A percentile compares a stretch with the other conserved stretches of the same genome.
Evolutionary conservation across 495 filamentous ascomycete genomes (phyloP).

Genomic region (Hyaloscypha bicolor): DNA sequence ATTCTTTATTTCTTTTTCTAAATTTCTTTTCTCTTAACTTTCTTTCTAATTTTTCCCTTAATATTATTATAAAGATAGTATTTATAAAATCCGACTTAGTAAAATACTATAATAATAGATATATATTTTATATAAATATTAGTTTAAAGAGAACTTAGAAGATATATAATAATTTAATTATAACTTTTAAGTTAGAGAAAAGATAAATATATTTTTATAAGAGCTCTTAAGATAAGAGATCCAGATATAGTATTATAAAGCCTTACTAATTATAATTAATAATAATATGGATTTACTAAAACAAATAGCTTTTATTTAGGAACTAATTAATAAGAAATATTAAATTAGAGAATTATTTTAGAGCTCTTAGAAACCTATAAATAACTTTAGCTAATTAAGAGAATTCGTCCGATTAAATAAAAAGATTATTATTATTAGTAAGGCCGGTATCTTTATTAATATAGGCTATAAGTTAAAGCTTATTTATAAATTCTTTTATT

Average conservation of each 20-base stretch:
- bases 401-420: conserved; percentile 27
- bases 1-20: conserved; percentile 11
- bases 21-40: conserved; percentile 19
- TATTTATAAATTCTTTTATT: conserved; percentile 28
- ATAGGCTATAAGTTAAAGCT: conserved; percentile 26
- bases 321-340: conserved; percentile 19
- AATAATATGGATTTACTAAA: conserved; percentile 23
- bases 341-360: conserved; percentile 15
- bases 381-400: conserved; percentile 26
- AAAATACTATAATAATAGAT: conserved; percentile 24
- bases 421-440: too few relatives aligned
- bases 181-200: conserved; percentile 17
- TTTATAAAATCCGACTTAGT: conserved; percentile 25
- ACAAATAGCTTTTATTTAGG: conserved; percentile 17
- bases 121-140: conserved; percentile 25
- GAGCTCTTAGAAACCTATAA: conserved; percentile 18
- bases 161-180: conserved; percentile 17
- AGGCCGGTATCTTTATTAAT: conserved; percentile 22
- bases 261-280: conserved; percentile 24
- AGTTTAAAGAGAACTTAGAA: conserved; percentile 22
- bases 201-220: conserved; percentile 13
- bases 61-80: conserved; percentile 24
- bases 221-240: conserved; percentile 24
- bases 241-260: conserved; percentile 25
- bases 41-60: conserved; percentile 20